phyloP scores from a whole-genome alignment of 139 green algal genomes.

The Chlamydomonas schloesseri region DNA sequence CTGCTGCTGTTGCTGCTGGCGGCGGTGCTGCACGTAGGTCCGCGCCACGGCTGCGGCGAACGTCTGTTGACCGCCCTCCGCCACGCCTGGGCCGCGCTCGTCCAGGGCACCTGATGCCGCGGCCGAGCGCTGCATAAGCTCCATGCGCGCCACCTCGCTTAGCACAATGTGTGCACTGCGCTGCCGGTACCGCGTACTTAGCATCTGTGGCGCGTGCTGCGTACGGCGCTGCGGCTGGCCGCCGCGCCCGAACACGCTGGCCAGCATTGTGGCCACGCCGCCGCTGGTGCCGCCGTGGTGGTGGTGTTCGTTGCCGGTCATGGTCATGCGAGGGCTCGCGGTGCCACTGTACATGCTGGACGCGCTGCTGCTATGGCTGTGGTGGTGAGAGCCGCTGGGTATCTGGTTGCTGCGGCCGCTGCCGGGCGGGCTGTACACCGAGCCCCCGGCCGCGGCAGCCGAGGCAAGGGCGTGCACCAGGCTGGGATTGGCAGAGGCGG shows the following conservation, averaged over 20 bases:
- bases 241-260: slow-evolving; percentile 28
- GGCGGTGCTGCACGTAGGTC: slow-evolving; percentile 31
- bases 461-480: background rate
- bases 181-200: background rate
- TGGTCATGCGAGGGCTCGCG: slow-evolving; percentile 15
- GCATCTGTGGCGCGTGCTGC: background rate
- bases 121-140: slow-evolving; percentile 16
- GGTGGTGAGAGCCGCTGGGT: background rate
- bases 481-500: background rate
- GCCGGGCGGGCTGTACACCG: slow-evolving; percentile 14
- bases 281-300: background rate
- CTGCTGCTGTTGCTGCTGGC: slow-evolving; percentile 15
- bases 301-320: background rate
- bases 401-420: background rate
- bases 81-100: background rate
- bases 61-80: background rate
- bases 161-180: slow-evolving; percentile 23
- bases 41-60: slow-evolving; percentile 30
- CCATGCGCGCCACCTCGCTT: slow-evolving; percentile 11
- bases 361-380: slow-evolving; percentile 29
- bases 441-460: background rate
- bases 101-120: background rate
- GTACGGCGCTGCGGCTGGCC: background rate
- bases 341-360: slow-evolving; percentile 36
- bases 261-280: background rate